Conservation (phyloP, 1,284 basidiomycete genomes). For the Pseudozyma sp. region DNA sequence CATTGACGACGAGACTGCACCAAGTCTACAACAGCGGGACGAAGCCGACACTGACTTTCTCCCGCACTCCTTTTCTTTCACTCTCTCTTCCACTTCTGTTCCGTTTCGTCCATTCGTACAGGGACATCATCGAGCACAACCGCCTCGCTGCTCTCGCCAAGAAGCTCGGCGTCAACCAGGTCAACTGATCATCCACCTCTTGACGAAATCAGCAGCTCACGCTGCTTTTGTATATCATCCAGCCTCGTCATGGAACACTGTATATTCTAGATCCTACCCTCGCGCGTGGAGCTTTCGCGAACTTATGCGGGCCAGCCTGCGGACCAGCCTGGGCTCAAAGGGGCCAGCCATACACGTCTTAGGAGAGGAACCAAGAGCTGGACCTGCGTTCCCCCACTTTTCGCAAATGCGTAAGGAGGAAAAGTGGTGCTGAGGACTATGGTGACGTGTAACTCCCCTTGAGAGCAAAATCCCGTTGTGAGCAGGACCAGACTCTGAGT, state of each 20-base stretch:
- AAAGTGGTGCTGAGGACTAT: too few relatives aligned
- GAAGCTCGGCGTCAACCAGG: slow-evolving; percentile 53
- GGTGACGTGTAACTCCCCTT: too few relatives aligned
- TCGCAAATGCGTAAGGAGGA: too few relatives aligned
- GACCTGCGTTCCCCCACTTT: too few relatives aligned
- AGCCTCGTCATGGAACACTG: slow-evolving; percentile 28
- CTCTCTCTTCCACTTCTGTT: not conserved
- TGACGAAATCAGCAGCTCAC: not conserved
- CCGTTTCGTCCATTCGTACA: not conserved
- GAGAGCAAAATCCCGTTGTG: too few relatives aligned
- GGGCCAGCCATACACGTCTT: too few relatives aligned
- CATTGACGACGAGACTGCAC: too few relatives aligned
- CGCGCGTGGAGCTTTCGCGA: not conserved
- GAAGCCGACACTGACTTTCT: not conserved
- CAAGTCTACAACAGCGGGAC: not conserved
- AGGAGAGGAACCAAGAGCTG: too few relatives aligned
- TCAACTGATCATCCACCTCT: slow-evolving; percentile 15
- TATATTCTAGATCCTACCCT: slow-evolving; percentile 14
- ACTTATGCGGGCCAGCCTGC: too few relatives aligned
- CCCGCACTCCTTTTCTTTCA: too few relatives aligned
- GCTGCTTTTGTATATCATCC: slow-evolving; percentile 39
- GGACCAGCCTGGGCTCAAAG: too few relatives aligned
- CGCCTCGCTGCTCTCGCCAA: slow-evolving; percentile 66
- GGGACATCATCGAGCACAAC: slow-evolving; percentile 68
- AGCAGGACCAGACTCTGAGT: too few relatives aligned